These are phyloP conservation scores for Naganishia kalamii DNA, from an alignment of 768 basidiomycete species.

Conservation along the genomic window DNA sequence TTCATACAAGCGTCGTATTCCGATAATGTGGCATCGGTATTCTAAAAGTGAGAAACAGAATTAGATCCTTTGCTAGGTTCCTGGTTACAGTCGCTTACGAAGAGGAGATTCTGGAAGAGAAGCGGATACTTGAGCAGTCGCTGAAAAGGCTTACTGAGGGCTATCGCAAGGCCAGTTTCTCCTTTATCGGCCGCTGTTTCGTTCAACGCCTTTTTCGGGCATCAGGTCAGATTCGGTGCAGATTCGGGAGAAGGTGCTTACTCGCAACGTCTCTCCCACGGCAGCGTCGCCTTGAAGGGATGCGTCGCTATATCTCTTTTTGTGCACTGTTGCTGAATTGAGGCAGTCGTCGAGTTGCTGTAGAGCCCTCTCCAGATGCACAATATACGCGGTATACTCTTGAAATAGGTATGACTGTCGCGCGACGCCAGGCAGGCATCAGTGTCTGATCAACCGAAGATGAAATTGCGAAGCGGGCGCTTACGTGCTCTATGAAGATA, in stretches of 20 bases:
- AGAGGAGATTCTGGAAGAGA: slow-evolving; percentile 92
- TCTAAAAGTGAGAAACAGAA: no score
- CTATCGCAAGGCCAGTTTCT: slow-evolving; percentile 90
- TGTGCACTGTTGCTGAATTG: slow-evolving; percentile 44
- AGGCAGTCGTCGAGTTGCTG: slow-evolving; percentile 78
- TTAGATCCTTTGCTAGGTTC: no score
- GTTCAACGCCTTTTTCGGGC: slow-evolving; percentile 56
- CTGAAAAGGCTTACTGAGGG: slow-evolving; percentile 94
- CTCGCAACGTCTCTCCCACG: background rate
- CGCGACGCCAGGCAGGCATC: background rate
- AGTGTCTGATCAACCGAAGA: background rate
- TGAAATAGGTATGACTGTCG: slow-evolving; percentile 80
- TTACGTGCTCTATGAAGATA: slow-evolving; percentile 87
- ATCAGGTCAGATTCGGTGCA: background rate
- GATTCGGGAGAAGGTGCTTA: background rate
- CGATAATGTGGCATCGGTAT: slow-evolving; percentile 88
- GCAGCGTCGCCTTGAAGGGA: background rate
- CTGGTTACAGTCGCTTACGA: slow-evolving; percentile 45
- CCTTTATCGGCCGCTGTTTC: slow-evolving; percentile 73
- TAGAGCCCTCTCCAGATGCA: slow-evolving; percentile 86
- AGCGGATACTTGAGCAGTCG: slow-evolving; percentile 93
- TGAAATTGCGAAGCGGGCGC: slow-evolving; percentile 41
- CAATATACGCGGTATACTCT: slow-evolving; percentile 86
- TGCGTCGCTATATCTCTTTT: background rate
- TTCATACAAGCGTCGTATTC: slow-evolving; percentile 88